A percentile compares a stretch with the other conserved stretches of the same genome.
Evolutionary conservation across 805 yeast genomes (phyloP).

Genomic region (Ogataea salicorniae): DNA sequence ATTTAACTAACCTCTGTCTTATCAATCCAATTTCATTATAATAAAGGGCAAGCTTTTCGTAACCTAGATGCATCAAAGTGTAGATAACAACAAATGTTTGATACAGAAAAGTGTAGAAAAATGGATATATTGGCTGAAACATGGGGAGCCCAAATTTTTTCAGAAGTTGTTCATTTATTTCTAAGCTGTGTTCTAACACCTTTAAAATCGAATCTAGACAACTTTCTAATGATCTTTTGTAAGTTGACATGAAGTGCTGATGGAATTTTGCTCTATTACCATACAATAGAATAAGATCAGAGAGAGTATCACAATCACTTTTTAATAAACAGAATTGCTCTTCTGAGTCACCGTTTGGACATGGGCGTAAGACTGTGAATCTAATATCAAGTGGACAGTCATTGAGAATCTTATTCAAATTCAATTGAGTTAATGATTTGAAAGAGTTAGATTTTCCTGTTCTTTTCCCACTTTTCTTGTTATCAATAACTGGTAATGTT

Average conservation of each 20-base stretch:
- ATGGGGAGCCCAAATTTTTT: constrained; percentile 26
- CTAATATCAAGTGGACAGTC: constrained; percentile 29
- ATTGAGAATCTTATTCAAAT: constrained; percentile 16
- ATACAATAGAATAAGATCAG: constrained; percentile 43
- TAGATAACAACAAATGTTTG: constrained; percentile 49
- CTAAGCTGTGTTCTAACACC: constrained; percentile 33
- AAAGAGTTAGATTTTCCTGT: constrained; percentile 10
- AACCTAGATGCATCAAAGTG: constrained; percentile 42
- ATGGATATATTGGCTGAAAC: constrained; percentile 39
- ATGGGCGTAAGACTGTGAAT: constrained; percentile 27
- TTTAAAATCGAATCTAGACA: constrained; percentile 35
- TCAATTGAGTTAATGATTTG: constrained; percentile 17
- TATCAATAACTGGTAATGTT: constrained; percentile 28
- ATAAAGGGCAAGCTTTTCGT: constrained; percentile 25
- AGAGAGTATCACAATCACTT: constrained; percentile 33
- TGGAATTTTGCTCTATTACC: constrained; percentile 47
- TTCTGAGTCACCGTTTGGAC: constrained; percentile 17
- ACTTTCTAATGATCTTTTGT: constrained; percentile 32
- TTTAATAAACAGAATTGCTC: constrained; percentile 24
- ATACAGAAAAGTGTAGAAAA: constrained; percentile 43
- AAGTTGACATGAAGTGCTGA: constrained; percentile 43
- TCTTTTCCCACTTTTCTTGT: constrained; percentile 10
- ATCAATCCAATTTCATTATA: constrained; percentile 23
- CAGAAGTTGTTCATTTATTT: constrained; percentile 31
- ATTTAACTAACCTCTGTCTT: constrained; percentile 26